These are phyloP conservation scores for Cordyceps cicadae DNA, from an alignment of 2,329 filamentous ascomycete species.

Conservation along the genomic window DNA sequence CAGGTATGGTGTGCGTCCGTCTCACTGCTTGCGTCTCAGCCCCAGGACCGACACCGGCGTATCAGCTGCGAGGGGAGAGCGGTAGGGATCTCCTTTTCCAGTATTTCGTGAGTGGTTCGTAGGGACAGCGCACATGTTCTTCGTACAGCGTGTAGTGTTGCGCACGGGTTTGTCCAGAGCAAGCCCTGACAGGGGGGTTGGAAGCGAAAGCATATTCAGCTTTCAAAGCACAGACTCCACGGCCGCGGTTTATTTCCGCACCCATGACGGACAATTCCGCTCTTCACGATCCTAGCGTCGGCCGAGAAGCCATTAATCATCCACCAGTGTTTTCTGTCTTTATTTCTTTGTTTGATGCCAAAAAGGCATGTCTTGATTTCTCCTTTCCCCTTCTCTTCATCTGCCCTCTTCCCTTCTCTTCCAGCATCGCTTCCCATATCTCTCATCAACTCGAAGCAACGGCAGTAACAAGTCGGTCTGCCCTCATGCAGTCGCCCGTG, in stretches of 20 bases:
- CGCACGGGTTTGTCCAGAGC: background rate
- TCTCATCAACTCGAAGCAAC: background rate
- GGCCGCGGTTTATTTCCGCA: background rate
- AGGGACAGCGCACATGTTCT: too few species aligned
- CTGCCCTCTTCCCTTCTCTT: background rate
- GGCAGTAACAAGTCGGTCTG: conserved; percentile 7
- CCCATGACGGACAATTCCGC: background rate
- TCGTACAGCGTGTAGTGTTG: too few species aligned
- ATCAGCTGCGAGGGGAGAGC: background rate
- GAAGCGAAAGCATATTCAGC: background rate
- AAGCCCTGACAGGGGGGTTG: background rate
- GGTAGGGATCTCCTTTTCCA: conserved; percentile 1
- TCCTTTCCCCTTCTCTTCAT: too few species aligned
- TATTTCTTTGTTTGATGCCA: too few species aligned
- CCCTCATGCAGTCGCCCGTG: conserved; percentile 4
- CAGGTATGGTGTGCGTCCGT: background rate
- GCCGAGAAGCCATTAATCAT: background rate
- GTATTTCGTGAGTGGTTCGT: background rate
- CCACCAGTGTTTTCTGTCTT: background rate
- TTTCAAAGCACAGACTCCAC: background rate
- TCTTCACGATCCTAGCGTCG: background rate
- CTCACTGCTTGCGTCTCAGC: conserved; percentile 6
- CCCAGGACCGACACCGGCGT: conserved; percentile 10
- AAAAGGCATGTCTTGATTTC: too few species aligned
- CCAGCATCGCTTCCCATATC: background rate